A percentile compares a stretch with the other conserved stretches of the same genome.
phyloP scores from a whole-genome alignment of 2,329 filamentous ascomycete genomes.

The Fusarium albosuccineum region DNA sequence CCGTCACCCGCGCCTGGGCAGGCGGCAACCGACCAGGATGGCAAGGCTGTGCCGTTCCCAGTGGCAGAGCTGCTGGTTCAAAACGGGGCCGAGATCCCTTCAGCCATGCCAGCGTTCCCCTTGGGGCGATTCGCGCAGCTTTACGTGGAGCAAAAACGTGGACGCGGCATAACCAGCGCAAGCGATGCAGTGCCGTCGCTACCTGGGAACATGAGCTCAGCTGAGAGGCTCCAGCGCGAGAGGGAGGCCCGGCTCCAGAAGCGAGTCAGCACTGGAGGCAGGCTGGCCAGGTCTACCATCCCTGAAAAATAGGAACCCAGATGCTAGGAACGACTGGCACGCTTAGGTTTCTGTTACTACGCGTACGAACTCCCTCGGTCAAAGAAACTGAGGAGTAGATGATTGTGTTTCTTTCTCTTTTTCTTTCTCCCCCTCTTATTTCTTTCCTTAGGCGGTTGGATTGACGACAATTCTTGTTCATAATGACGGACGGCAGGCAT shows the following conservation, averaged over 20 bases:
- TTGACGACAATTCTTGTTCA: conserved; percentile 37
- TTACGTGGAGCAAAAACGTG: conserved; percentile 85
- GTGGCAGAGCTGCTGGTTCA: conserved; percentile 92
- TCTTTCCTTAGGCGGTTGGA: conserved; percentile 19
- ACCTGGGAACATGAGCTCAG: conserved; percentile 59
- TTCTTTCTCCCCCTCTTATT: conserved; percentile 13
- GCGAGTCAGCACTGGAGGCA: conserved; percentile 81
- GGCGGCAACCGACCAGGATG: conserved; percentile 57
- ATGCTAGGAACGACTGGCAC: conserved; percentile 56
- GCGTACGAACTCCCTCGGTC: conserved; percentile 48
- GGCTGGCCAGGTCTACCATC: conserved; percentile 75
- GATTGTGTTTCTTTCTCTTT: conserved; percentile 16
- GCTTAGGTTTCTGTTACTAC: conserved; percentile 54
- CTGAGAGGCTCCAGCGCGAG: conserved; percentile 69
- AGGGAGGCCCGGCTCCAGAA: conserved; percentile 80
- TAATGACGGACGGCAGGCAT: conserved; percentile 38
- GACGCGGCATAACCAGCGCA: conserved; percentile 59
- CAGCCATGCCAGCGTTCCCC: conserved; percentile 81
- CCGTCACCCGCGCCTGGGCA: conserved; percentile 68
- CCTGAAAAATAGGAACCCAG: conserved; percentile 68
- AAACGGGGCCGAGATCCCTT: conserved; percentile 91
- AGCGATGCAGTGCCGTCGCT: conserved; percentile 73
- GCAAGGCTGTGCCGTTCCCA: conserved; percentile 79
- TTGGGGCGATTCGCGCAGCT: conserved; percentile 83
- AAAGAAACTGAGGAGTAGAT: conserved; percentile 39